A percentile compares a stretch with the other conserved stretches of the same genome.
Conservation (phyloP, 2,329 filamentous ascomycete species). For the Fusarium irregulare region DNA sequence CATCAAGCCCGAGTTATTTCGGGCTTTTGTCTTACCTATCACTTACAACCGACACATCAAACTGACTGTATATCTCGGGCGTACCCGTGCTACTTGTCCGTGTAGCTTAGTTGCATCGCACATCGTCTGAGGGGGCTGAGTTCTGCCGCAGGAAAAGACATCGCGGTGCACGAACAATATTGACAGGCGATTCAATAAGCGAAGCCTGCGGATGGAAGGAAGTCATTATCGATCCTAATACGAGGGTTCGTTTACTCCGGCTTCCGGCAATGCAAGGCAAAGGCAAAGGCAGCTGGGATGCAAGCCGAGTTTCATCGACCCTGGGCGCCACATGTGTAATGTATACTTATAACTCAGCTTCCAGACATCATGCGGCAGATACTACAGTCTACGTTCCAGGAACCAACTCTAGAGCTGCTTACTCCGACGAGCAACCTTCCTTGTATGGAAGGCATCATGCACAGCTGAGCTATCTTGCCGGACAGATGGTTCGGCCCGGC, state of each 20-base stretch:
- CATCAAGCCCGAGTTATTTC: slow-evolving; percentile 27
- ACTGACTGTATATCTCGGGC: slow-evolving; percentile 2
- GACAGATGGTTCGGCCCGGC: not conserved
- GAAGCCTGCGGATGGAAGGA: slow-evolving; percentile 37
- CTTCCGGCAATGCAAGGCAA: slow-evolving; percentile 20
- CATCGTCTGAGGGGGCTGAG: slow-evolving; percentile 34
- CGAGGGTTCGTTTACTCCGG: slow-evolving; percentile 26
- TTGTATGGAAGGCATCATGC: slow-evolving; percentile 11
- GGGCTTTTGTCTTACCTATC: slow-evolving; percentile 21
- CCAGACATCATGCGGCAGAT: slow-evolving; percentile 3
- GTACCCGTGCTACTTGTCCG: slow-evolving; percentile 24
- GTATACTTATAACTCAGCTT: slow-evolving; percentile 14
- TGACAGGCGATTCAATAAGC: slow-evolving; percentile 38
- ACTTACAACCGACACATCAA: slow-evolving; percentile 18
- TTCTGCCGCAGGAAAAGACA: slow-evolving; percentile 38
- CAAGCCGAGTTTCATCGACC: slow-evolving; percentile 29
- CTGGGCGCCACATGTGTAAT: slow-evolving; percentile 39
- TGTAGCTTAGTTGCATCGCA: slow-evolving; percentile 28
- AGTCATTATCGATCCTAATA: slow-evolving; percentile 17
- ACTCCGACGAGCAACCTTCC: not conserved
- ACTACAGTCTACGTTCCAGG: slow-evolving; percentile 2
- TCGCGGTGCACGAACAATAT: slow-evolving; percentile 21
- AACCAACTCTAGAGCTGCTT: not conserved
- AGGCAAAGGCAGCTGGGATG: slow-evolving; percentile 3
- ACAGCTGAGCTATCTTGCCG: not conserved